phyloP scores from a whole-genome alignment of 768 basidiomycete species.

The Grammothele lineata region DNA sequence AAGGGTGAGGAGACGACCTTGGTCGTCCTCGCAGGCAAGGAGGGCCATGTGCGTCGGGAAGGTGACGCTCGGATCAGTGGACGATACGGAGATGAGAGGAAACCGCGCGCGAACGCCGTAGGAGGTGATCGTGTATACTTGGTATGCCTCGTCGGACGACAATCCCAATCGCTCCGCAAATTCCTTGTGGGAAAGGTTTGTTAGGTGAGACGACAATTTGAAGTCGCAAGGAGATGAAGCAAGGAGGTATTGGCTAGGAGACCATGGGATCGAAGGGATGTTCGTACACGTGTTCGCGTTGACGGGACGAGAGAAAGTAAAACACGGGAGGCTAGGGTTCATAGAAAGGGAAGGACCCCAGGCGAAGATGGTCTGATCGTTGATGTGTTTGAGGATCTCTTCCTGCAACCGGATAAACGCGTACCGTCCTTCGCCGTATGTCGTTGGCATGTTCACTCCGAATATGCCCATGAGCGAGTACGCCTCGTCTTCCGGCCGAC shows the following conservation, averaged over 20 bases:
- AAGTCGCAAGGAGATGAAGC: background rate
- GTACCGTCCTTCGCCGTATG: conserved; percentile 10
- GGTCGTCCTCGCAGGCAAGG: background rate
- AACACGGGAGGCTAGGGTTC: conserved; percentile 1
- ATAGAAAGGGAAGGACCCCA: conserved; percentile 2
- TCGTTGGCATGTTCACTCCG: conserved; percentile 7
- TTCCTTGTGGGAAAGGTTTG: background rate
- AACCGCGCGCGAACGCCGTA: background rate
- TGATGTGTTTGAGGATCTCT: conserved; percentile 9
- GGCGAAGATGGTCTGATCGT: conserved; percentile 11
- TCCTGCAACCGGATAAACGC: conserved; percentile 12
- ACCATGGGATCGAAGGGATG: background rate
- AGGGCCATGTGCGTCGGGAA: background rate
- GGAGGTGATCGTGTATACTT: background rate
- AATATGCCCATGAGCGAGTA: conserved; percentile 15
- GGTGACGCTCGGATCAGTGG: background rate
- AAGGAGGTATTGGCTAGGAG: background rate
- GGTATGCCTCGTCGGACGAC: background rate
- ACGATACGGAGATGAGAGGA: background rate
- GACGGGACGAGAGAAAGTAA: background rate
- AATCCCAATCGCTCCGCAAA: background rate
- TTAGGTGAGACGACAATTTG: background rate
- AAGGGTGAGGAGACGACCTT: background rate
- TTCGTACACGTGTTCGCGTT: background rate
- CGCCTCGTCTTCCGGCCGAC: conserved; percentile 10